These are phyloP conservation scores for Syzygium oleosum DNA, from an alignment of 345 rosid genomes.

Conservation along the genomic window DNA sequence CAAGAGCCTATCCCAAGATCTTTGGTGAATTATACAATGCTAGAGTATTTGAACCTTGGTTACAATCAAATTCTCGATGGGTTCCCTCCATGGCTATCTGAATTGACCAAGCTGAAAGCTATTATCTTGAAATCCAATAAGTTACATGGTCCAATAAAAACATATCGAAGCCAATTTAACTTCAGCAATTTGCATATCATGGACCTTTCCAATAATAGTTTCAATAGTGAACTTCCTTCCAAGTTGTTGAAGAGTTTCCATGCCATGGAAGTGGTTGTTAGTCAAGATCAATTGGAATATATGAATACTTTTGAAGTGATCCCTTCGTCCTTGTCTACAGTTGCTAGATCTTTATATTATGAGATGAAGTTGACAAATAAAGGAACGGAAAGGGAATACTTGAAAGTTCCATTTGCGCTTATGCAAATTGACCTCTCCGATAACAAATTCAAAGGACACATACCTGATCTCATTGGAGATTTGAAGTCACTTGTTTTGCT, in stretches of 20 bases:
- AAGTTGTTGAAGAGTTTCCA: neutral
- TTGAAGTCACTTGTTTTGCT: neutral
- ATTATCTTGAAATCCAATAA: neutral
- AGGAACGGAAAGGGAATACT: neutral
- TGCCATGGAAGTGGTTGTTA: neutral
- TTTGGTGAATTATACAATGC: neutral
- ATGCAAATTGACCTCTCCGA: neutral
- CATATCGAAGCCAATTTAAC: neutral
- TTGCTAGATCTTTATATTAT: neutral
- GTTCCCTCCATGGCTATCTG: neutral
- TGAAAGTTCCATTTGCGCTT: neutral
- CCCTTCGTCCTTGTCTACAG: rapidly evolving
- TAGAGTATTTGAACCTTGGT: neutral
- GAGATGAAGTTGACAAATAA: neutral
- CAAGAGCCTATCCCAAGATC: neutral
- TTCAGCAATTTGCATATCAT: neutral
- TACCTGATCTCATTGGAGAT: neutral
- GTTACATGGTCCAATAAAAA: neutral
- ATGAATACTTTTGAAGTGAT: neutral
- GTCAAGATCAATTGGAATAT: neutral
- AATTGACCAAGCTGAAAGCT: neutral
- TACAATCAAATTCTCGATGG: neutral
- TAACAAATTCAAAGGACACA: neutral
- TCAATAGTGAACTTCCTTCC: neutral
- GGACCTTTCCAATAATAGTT: neutral